phyloP scores from a whole-genome alignment of 129 eudicot species.

The Artemisia tridentata region DNA sequence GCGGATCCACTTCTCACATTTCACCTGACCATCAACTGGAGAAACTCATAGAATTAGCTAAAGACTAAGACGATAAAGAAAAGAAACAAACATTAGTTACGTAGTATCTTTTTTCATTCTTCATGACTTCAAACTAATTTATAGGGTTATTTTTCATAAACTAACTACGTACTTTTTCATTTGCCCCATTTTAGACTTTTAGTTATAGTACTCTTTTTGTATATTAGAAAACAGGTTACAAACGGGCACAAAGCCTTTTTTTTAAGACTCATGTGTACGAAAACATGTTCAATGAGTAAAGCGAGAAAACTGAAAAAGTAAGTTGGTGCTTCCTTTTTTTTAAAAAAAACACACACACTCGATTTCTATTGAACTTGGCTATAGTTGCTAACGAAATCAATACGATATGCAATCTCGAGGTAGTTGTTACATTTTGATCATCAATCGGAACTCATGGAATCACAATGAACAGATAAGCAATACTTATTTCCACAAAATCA shows the following conservation, averaged over 20 bases:
- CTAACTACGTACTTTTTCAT: too few relatives aligned
- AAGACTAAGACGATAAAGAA: background rate
- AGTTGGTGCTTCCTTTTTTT: background rate
- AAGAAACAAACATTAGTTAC: too few relatives aligned
- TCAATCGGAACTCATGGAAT: background rate
- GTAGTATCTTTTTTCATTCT: too few relatives aligned
- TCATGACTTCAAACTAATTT: too few relatives aligned
- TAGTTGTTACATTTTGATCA: background rate
- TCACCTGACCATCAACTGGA: conserved; percentile 76
- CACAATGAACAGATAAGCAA: conserved; percentile 3
- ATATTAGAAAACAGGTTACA: too few relatives aligned
- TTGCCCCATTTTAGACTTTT: too few relatives aligned
- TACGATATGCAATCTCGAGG: background rate
- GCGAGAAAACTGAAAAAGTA: too few relatives aligned
- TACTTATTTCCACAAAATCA: background rate
- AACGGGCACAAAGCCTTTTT: too few relatives aligned
- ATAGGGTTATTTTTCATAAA: too few relatives aligned
- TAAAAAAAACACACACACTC: background rate
- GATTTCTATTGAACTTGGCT: background rate
- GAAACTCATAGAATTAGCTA: conserved; percentile 21
- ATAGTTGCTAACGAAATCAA: background rate
- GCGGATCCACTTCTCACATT: conserved; percentile 90
- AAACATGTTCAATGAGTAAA: too few relatives aligned
- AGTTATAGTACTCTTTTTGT: too few relatives aligned
- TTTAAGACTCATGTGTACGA: too few relatives aligned